These are phyloP conservation scores for Thoreauomyces humboldtii DNA, from an alignment of 192 early-diverging fungal species.

Conservation along the genomic window DNA sequence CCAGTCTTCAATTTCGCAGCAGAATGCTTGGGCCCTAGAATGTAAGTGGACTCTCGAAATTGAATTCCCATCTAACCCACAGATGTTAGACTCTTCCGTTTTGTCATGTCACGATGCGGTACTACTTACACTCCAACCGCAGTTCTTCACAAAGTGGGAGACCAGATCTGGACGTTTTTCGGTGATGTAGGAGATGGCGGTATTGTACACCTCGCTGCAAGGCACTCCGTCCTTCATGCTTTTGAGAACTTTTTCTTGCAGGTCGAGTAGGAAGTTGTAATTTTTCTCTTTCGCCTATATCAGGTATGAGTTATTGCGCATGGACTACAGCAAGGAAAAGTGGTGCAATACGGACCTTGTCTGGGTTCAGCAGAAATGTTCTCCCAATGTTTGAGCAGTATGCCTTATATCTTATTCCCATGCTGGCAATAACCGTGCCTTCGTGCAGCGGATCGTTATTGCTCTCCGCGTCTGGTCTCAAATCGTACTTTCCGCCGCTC, in stretches of 20 bases:
- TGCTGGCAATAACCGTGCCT: slow-evolving; percentile 87
- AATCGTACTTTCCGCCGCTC: slow-evolving; percentile 90
- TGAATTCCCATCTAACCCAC: slow-evolving; percentile 89
- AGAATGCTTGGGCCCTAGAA: slow-evolving; percentile 69
- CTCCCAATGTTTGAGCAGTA: slow-evolving; percentile 94
- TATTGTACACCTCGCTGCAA: slow-evolving; percentile 75
- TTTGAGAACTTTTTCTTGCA: slow-evolving; percentile 75
- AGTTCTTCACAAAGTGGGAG: slow-evolving; percentile 80
- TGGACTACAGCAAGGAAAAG: not conserved
- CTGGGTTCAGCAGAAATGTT: slow-evolving; percentile 92
- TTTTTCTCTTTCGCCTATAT: slow-evolving; percentile 78
- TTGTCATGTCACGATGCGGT: not conserved
- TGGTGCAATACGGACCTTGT: slow-evolving; percentile 47
- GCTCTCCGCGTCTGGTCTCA: slow-evolving; percentile 76
- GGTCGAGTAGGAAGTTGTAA: slow-evolving; percentile 84
- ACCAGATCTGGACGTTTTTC: slow-evolving; percentile 82
- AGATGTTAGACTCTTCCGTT: too few species aligned
- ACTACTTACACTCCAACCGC: slow-evolving; percentile 72
- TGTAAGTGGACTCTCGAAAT: slow-evolving; percentile 81
- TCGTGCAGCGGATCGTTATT: slow-evolving; percentile 74
- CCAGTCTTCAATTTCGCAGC: slow-evolving; percentile 65
- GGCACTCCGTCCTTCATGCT: slow-evolving; percentile 70
- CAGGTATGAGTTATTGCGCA: not conserved
- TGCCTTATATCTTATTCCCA: slow-evolving; percentile 90
- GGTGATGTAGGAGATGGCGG: slow-evolving; percentile 67